phyloP scores from a whole-genome alignment of 2,329 filamentous ascomycete genomes.

The Ceratocystis lukuohia region DNA sequence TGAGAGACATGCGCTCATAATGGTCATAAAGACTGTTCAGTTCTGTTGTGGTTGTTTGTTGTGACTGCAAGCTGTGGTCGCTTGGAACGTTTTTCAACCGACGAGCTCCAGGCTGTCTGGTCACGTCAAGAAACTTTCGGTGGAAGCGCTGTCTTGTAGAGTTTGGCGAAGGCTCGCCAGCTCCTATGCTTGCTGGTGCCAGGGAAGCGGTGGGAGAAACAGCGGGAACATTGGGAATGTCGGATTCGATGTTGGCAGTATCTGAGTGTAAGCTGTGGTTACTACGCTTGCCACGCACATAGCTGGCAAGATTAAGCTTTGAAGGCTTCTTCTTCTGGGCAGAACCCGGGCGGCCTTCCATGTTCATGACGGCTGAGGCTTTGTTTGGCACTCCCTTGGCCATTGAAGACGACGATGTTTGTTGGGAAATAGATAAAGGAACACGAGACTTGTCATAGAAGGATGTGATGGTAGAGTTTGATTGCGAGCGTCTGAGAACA shows the following conservation, averaged over 20 bases:
- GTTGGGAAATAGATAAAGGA: constrained; percentile 44
- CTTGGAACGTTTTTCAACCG: constrained; percentile 11
- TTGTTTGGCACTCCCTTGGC: constrained; percentile 41
- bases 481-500: constrained; percentile 35
- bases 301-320: constrained; percentile 34
- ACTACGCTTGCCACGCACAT: constrained; percentile 24
- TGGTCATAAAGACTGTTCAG: constrained; percentile 43
- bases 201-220: constrained; percentile 34
- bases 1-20: constrained; percentile 44
- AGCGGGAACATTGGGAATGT: constrained; percentile 27
- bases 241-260: constrained; percentile 26
- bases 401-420: constrained; percentile 46
- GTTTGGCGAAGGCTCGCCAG: constrained; percentile 8
- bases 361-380: constrained; percentile 34
- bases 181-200: constrained; percentile 23
- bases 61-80: constrained; percentile 13
- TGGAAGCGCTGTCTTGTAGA: constrained; percentile 15
- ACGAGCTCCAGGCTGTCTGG: constrained; percentile 9
- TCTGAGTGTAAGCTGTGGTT: constrained; percentile 26
- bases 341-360: constrained; percentile 27
- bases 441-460: constrained; percentile 45
- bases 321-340: constrained; percentile 33
- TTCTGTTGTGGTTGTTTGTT: constrained; percentile 26
- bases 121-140: constrained; percentile 15
- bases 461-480: constrained; percentile 42